Conservation (phyloP, 305 asterid species). For the Fraxinus latifolia region DNA sequence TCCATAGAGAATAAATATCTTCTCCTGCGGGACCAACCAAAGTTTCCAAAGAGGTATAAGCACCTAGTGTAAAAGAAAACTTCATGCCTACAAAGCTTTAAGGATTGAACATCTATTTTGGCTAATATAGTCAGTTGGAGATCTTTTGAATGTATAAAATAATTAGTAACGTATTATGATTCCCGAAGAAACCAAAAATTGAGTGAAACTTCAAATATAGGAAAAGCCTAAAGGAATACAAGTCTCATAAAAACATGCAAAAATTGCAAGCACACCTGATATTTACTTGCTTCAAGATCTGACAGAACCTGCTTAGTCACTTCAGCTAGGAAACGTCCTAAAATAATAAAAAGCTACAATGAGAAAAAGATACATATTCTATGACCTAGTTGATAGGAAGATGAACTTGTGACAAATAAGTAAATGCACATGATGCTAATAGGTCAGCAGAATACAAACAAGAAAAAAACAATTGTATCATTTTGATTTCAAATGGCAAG, state of each 20-base stretch:
- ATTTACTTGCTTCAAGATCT: constrained; percentile 91
- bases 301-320: constrained; percentile 75
- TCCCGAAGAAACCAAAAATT: constrained; percentile 5
- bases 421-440: neutral
- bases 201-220: neutral
- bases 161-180: neutral
- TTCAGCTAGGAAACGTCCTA: constrained; percentile 91
- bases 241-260: constrained; percentile 12
- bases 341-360: constrained; percentile 1
- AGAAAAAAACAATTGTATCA: neutral
- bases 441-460: neutral
- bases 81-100: neutral
- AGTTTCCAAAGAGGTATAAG: neutral
- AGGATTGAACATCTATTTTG: neutral
- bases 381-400: neutral
- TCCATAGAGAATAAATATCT: neutral
- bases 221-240: constrained; percentile 10
- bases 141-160: neutral
- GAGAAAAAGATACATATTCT: neutral
- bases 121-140: neutral
- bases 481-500: neutral
- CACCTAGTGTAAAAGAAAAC: neutral
- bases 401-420: neutral
- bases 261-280: constrained; percentile 55
- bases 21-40: constrained; percentile 13